phyloP scores from a whole-genome alignment of 2,329 filamentous ascomycete species.

The Aureobasidium pullulans region DNA sequence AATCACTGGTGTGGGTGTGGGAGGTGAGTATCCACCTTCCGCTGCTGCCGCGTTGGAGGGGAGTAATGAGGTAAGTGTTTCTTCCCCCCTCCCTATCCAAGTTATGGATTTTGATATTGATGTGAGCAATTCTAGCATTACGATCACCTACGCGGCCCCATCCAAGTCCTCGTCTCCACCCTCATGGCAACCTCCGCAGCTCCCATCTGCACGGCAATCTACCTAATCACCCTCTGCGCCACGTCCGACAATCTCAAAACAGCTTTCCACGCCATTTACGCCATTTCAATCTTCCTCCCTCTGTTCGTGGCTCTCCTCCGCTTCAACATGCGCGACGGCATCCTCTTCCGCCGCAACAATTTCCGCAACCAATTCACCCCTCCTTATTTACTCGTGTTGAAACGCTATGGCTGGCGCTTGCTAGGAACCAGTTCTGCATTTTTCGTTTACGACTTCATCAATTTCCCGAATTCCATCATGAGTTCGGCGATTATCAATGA shows the following conservation, averaged over 20 bases:
- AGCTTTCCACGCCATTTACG: constrained; percentile 35
- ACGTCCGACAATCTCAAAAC: constrained; percentile 31
- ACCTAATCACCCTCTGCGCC: constrained; percentile 33
- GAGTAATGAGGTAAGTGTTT: constrained; percentile 33
- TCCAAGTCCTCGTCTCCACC: neutral
- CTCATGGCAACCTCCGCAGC: constrained; percentile 8
- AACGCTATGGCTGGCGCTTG: constrained; percentile 41
- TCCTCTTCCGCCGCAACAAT: constrained; percentile 40
- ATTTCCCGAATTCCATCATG: constrained; percentile 40
- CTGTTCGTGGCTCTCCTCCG: constrained; percentile 30
- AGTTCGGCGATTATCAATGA: constrained; percentile 36
- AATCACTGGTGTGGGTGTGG: constrained; percentile 28
- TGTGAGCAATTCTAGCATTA: constrained; percentile 21
- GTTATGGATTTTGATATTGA: neutral
- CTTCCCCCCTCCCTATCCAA: neutral
- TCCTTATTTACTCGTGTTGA: constrained; percentile 38
- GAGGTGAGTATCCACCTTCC: constrained; percentile 43
- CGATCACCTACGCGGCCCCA: constrained; percentile 17
- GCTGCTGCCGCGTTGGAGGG: constrained; percentile 42
- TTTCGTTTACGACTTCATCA: constrained; percentile 43
- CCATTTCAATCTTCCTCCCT: constrained; percentile 41
- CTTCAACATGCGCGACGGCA: constrained; percentile 38
- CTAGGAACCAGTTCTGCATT: constrained; percentile 38
- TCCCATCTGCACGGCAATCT: constrained; percentile 6
- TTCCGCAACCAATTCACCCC: constrained; percentile 38